A percentile compares a stretch with the other conserved stretches of the same genome.
These are phyloP conservation scores for Venustampulla echinocandica DNA, from an alignment of 495 filamentous ascomycete species.

Conservation along the genomic window DNA sequence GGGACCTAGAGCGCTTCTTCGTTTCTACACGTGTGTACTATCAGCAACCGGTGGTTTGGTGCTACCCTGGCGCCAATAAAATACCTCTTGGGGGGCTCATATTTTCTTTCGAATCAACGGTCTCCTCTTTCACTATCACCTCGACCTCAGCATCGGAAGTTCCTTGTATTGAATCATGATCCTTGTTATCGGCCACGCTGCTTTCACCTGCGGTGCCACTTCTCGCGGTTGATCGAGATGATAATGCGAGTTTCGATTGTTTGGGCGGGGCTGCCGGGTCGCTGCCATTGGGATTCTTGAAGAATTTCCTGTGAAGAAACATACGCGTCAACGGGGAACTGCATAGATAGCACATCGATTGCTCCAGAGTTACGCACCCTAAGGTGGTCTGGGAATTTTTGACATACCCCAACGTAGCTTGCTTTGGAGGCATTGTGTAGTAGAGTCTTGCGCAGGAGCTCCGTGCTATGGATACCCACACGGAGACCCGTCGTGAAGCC, in stretches of 20 bases:
- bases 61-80: not conserved
- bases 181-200: slow-evolving; percentile 11
- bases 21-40: slow-evolving; percentile 19
- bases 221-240: slow-evolving; percentile 33
- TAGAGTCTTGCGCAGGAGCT: slow-evolving; percentile 7
- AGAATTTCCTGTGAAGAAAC: slow-evolving; percentile 55
- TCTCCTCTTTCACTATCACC: slow-evolving; percentile 12
- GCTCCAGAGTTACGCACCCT: slow-evolving; percentile 52
- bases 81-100: slow-evolving; percentile 22
- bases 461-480: not conserved
- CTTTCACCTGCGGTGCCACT: slow-evolving; percentile 9
- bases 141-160: slow-evolving; percentile 21
- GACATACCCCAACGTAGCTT: slow-evolving; percentile 92
- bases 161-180: slow-evolving; percentile 21
- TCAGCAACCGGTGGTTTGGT: not conserved
- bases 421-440: slow-evolving; percentile 52
- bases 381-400: slow-evolving; percentile 69
- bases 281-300: slow-evolving; percentile 46
- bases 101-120: slow-evolving; percentile 24
- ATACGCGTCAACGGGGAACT: slow-evolving; percentile 4
- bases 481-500: slow-evolving; percentile 16
- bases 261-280: slow-evolving; percentile 41
- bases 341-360: not conserved
- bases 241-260: slow-evolving; percentile 68
- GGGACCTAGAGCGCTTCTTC: slow-evolving; percentile 35